Percentiles rank a stretch among this genome's conserved stretches.
Conservation (phyloP, 1,284 basidiomycete species). For the Schizophyllum amplum region DNA sequence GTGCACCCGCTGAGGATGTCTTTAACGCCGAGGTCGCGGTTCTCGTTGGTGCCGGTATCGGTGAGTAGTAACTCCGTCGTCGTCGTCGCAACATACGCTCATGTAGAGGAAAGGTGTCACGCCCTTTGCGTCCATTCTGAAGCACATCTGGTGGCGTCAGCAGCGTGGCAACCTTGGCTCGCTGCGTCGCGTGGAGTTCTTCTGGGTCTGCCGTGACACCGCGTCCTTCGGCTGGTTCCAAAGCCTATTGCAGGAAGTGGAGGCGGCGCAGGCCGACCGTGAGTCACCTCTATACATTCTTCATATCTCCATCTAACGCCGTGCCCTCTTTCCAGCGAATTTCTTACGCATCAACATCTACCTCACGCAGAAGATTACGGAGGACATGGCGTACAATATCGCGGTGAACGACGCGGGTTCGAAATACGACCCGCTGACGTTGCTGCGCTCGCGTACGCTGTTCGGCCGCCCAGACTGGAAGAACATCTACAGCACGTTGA, state of each 20-base stretch:
- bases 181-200: slow-evolving; percentile 81
- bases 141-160: slow-evolving; percentile 90
- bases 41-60: slow-evolving; percentile 84
- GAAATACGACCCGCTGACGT: slow-evolving; percentile 77
- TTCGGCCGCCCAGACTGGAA: slow-evolving; percentile 87
- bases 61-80: slow-evolving; percentile 29
- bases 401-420: slow-evolving; percentile 79
- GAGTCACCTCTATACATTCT: slow-evolving; percentile 25
- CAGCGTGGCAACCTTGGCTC: slow-evolving; percentile 66
- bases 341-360: slow-evolving; percentile 88
- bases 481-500: slow-evolving; percentile 65
- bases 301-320: slow-evolving; percentile 5
- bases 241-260: slow-evolving; percentile 74
- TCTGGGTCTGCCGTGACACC: slow-evolving; percentile 85
- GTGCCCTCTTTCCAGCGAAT: slow-evolving; percentile 44
- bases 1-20: slow-evolving; percentile 86
- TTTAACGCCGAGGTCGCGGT: slow-evolving; percentile 81
- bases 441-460: slow-evolving; percentile 77
- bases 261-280: slow-evolving; percentile 79
- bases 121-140: slow-evolving; percentile 85
- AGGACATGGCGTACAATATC: slow-evolving; percentile 87
- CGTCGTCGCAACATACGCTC: slow-evolving; percentile 4
- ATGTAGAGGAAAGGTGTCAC: slow-evolving; percentile 56
- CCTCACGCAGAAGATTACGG: slow-evolving; percentile 77
- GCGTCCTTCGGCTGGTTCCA: slow-evolving; percentile 95